Evolutionary conservation across 768 basidiomycete species (phyloP).

Genomic region (Dictyophora rubrovolvata): DNA sequence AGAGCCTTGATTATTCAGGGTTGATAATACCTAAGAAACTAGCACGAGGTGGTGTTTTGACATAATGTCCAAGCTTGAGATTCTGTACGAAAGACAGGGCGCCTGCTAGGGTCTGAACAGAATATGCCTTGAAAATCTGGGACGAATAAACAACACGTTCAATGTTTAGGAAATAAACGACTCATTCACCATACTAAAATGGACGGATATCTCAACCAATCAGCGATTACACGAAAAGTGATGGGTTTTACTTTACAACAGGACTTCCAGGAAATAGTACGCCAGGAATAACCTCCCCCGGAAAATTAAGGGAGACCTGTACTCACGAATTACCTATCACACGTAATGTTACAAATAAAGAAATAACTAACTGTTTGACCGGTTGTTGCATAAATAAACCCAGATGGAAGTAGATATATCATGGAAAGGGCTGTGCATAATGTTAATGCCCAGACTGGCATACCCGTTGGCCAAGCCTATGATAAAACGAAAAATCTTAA

Average conservation of each 20-base stretch:
- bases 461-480: conserved; percentile 26
- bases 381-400: conserved; percentile 35
- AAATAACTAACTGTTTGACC: conserved; percentile 18
- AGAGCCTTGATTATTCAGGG: not conserved
- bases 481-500: not conserved
- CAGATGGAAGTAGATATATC: conserved; percentile 32
- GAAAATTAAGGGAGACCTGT: conserved; percentile 31
- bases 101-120: conserved; percentile 21
- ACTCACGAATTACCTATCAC: not conserved
- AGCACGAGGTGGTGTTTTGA: conserved; percentile 36
- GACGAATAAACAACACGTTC: not conserved
- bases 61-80: conserved; percentile 35
- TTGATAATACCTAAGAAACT: conserved; percentile 25
- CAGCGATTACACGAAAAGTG: not conserved
- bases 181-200: not conserved
- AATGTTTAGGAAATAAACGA: not conserved
- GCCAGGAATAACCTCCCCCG: conserved; percentile 34
- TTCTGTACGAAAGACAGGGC: conserved; percentile 23
- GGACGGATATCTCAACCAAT: not conserved
- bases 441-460: conserved; percentile 33
- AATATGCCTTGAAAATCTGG: conserved; percentile 30
- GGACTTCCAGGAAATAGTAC: conserved; percentile 28
- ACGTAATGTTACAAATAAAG: not conserved
- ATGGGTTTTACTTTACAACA: conserved; percentile 31
- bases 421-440: conserved; percentile 26